Conservation (phyloP, 108 stramenopile genomes). For the Pseudonitzschia multiseries region DNA sequence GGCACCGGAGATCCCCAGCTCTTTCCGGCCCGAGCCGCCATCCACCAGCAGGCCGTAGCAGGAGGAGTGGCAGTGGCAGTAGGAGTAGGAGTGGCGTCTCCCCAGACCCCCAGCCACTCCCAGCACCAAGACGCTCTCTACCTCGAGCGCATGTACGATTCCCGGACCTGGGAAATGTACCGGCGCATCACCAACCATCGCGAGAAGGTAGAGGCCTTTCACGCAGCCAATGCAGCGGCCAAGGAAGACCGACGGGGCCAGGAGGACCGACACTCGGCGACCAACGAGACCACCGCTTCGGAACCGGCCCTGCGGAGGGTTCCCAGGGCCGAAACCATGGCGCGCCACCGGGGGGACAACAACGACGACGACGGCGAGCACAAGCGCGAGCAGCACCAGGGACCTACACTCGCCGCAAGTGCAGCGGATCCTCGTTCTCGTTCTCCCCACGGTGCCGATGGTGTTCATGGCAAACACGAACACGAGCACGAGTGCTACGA, state of each 20-base stretch:
- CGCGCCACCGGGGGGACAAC: background rate
- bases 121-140: constrained; percentile 21
- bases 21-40: no score
- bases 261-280: background rate
- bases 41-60: no score
- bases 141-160: constrained; percentile 37
- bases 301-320: background rate
- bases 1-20: no score
- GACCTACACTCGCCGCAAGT: no score
- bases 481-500: background rate
- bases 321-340: background rate
- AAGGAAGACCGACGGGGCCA: background rate
- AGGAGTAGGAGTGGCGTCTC: background rate
- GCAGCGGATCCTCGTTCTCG: no score
- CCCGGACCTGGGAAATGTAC: constrained; percentile 55
- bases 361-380: background rate
- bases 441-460: no score
- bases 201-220: constrained; percentile 27
- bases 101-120: background rate
- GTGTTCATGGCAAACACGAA: no score
- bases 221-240: constrained; percentile 1
- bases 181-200: constrained; percentile 33
- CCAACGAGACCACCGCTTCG: background rate
- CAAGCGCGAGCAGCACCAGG: background rate
- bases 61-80: no score